phyloP scores from a whole-genome alignment of 2,329 filamentous ascomycete species.

The Coccinonectria pachysandricola region DNA sequence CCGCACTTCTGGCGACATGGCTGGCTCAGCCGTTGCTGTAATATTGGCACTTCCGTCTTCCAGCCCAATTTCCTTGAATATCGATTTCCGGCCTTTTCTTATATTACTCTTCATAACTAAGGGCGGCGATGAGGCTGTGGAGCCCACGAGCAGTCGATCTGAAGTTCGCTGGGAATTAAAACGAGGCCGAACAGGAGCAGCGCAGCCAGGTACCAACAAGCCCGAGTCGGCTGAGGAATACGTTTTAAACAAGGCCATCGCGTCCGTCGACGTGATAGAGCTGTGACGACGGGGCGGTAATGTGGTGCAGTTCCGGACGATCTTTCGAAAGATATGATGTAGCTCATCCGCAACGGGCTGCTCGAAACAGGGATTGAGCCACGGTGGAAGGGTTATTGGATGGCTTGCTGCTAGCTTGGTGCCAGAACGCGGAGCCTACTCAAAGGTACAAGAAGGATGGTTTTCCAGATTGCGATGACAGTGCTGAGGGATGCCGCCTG shows the following conservation, averaged over 20 bases:
- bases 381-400: no score
- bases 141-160: constrained; percentile 40
- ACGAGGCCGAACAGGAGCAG: constrained; percentile 28
- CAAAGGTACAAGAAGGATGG: no score
- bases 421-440: no score
- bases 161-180: constrained; percentile 42
- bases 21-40: constrained; percentile 7
- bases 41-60: constrained; percentile 23
- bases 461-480: no score
- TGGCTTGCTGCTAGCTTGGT: no score
- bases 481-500: no score
- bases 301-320: no score
- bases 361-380: constrained; percentile 16
- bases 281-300: constrained; percentile 6
- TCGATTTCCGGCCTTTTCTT: constrained; percentile 38
- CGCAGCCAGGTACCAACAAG: constrained; percentile 5
- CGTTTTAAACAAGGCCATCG: constrained; percentile 13
- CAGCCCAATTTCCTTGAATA: constrained; percentile 43
- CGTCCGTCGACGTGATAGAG: constrained; percentile 3
- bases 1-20: constrained; percentile 6
- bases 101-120: constrained; percentile 35
- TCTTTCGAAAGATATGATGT: constrained; percentile 18
- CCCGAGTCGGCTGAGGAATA: constrained; percentile 10
- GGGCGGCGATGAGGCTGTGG: constrained; percentile 25
- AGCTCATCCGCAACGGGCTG: constrained; percentile 14